phyloP scores from a whole-genome alignment of 2,329 filamentous ascomycete species.

The Xylaria polymorpha region DNA sequence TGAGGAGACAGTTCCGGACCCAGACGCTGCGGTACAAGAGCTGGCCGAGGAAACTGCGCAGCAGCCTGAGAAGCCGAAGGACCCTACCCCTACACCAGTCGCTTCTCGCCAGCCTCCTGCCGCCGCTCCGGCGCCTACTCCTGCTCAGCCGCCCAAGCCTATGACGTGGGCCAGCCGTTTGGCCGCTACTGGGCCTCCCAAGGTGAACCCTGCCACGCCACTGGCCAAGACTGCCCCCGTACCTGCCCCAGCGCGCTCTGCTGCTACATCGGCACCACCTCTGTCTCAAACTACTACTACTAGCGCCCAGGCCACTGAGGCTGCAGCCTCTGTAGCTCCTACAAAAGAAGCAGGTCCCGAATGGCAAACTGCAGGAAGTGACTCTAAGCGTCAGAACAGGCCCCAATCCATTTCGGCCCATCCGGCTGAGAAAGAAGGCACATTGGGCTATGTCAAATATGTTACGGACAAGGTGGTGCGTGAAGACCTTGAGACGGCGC shows the following conservation, averaged over 20 bases:
- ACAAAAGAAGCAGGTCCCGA: slow-evolving; percentile 70
- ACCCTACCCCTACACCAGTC: slow-evolving; percentile 67
- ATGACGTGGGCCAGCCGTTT: slow-evolving; percentile 80
- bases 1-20: slow-evolving; percentile 54
- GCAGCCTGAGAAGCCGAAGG: slow-evolving; percentile 74
- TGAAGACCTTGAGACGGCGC: slow-evolving; percentile 74
- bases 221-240: slow-evolving; percentile 68
- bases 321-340: slow-evolving; percentile 52
- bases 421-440: slow-evolving; percentile 76
- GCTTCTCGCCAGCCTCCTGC: slow-evolving; percentile 62
- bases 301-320: slow-evolving; percentile 45
- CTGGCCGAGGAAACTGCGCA: slow-evolving; percentile 66
- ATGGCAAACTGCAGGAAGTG: slow-evolving; percentile 89
- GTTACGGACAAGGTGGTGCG: slow-evolving; percentile 89
- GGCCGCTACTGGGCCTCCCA: slow-evolving; percentile 64
- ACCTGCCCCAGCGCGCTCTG: slow-evolving; percentile 54
- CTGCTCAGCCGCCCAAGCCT: slow-evolving; percentile 65
- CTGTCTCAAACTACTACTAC: slow-evolving; percentile 60
- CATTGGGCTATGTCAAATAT: slow-evolving; percentile 93
- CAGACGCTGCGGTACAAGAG: slow-evolving; percentile 64
- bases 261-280: slow-evolving; percentile 53
- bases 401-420: slow-evolving; percentile 72
- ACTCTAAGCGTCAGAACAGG: slow-evolving; percentile 86
- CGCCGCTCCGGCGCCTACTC: slow-evolving; percentile 65
- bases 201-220: slow-evolving; percentile 60